These are phyloP conservation scores for Setaria viridis DNA, from an alignment of 202 grass and related monocot genomes.

Conservation along the genomic window DNA sequence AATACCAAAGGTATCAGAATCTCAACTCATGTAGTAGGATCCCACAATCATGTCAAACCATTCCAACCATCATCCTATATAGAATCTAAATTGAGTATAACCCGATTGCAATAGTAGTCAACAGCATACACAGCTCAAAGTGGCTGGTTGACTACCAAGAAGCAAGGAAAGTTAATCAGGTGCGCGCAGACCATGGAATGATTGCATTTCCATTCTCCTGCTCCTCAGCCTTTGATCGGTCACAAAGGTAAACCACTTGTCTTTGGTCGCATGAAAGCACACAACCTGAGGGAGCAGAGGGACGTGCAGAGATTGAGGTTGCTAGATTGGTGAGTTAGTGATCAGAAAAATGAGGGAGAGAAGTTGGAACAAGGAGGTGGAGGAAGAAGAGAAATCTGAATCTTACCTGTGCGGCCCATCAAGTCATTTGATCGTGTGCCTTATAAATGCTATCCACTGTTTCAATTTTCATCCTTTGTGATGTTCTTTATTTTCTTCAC, in stretches of 20 bases:
- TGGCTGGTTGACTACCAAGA: not conserved
- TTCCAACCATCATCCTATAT: conserved; percentile 2
- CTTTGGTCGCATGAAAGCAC: not conserved
- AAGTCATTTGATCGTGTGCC: conserved; percentile 3
- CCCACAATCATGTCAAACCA: not conserved
- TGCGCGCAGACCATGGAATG: not conserved
- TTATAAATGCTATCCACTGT: conserved; percentile 28
- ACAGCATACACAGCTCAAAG: not conserved
- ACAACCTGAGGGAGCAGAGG: not conserved
- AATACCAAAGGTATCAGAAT: not conserved
- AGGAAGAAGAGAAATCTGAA: not conserved
- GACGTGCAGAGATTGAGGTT: not conserved
- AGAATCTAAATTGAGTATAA: conserved; percentile 3
- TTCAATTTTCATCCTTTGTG: conserved; percentile 36
- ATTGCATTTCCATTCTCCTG: not conserved
- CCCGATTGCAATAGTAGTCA: not conserved
- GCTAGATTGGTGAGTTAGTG: not conserved
- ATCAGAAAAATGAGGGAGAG: not conserved
- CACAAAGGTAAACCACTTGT: not conserved
- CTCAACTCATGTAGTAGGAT: not conserved
- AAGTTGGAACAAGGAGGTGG: not conserved
- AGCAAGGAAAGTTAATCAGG: not conserved
- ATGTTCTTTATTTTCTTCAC: not conserved
- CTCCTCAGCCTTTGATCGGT: not conserved
- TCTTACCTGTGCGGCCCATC: not conserved